Percentiles rank a stretch among this genome's conserved stretches.
Evolutionary conservation across 176 grass and related monocot species (phyloP).

Genomic region (Musa acuminata): DNA sequence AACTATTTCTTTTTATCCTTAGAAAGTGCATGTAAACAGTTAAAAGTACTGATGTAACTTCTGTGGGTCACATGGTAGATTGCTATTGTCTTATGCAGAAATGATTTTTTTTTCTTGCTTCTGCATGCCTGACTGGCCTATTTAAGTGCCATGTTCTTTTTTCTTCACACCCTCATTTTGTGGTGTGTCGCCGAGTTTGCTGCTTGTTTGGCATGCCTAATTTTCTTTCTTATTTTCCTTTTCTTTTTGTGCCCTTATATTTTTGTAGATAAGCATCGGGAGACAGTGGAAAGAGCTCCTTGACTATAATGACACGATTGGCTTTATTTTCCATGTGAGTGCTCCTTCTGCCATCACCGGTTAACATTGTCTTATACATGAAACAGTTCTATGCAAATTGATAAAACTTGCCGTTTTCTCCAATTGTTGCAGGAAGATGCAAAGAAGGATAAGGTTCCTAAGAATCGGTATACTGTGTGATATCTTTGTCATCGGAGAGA

Average conservation of each 20-base stretch:
- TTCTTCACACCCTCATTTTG: no score
- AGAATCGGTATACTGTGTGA: conserved; percentile 67
- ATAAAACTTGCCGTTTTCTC: neutral
- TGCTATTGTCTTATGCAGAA: no score
- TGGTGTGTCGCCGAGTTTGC: no score
- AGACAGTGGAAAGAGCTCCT: conserved; percentile 91
- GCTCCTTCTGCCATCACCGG: neutral
- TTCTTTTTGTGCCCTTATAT: neutral
- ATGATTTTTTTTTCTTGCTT: no score
- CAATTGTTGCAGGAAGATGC: conserved; percentile 54
- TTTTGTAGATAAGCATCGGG: conserved; percentile 61
- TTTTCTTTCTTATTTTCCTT: no score
- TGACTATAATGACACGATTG: conserved; percentile 67
- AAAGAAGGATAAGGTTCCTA: conserved; percentile 43
- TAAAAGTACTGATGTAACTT: no score
- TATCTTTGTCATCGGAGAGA: neutral
- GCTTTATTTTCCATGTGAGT: conserved; percentile 79
- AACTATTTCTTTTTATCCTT: no score
- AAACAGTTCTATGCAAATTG: neutral
- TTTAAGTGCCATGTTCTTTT: no score
- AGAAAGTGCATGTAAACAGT: no score
- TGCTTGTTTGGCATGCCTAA: no score
- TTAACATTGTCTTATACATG: neutral
- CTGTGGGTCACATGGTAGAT: no score
- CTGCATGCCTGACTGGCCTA: no score